Evolutionary conservation across 2,329 filamentous ascomycete genomes (phyloP).

Genomic region (Exophiala mesophila): DNA sequence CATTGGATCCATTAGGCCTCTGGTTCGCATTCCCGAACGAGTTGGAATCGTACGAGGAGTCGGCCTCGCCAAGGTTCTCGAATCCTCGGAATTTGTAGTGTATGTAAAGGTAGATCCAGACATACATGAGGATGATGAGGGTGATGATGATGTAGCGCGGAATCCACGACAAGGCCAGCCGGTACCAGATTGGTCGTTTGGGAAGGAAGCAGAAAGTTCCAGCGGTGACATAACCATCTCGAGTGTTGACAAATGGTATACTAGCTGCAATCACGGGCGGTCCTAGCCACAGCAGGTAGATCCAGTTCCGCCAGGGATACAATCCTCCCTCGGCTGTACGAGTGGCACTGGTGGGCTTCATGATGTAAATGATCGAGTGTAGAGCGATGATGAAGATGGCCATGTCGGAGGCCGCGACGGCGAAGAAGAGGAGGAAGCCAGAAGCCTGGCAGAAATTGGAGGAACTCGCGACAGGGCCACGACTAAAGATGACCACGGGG

Average conservation of each 20-base stretch:
- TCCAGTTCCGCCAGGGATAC: conserved; percentile 59
- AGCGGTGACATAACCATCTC: conserved; percentile 54
- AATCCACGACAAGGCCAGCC: conserved; percentile 64
- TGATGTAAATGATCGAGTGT: conserved; percentile 68
- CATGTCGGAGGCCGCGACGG: conserved; percentile 63
- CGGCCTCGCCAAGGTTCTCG: conserved; percentile 21
- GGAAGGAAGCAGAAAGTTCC: conserved; percentile 69
- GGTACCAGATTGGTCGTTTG: conserved; percentile 62
- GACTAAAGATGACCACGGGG: conserved; percentile 53
- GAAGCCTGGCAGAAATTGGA: conserved; percentile 62
- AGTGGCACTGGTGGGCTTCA: conserved; percentile 46
- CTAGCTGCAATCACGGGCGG: conserved; percentile 58
- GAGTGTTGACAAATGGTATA: conserved; percentile 57
- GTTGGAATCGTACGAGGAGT: conserved; percentile 8
- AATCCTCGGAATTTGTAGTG: conserved; percentile 40
- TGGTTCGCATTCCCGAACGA: conserved; percentile 3
- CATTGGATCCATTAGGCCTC: neutral
- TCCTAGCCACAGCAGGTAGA: conserved; percentile 54
- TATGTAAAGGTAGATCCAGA: conserved; percentile 67
- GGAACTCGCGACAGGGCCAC: conserved; percentile 46
- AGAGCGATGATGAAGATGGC: conserved; percentile 68
- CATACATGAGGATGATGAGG: conserved; percentile 60
- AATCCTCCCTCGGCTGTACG: conserved; percentile 62
- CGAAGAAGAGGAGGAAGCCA: conserved; percentile 62
- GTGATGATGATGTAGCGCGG: conserved; percentile 66